These are phyloP conservation scores for Hymenoscyphus salicellus DNA, from an alignment of 2,329 filamentous ascomycete species.

Conservation along the genomic window DNA sequence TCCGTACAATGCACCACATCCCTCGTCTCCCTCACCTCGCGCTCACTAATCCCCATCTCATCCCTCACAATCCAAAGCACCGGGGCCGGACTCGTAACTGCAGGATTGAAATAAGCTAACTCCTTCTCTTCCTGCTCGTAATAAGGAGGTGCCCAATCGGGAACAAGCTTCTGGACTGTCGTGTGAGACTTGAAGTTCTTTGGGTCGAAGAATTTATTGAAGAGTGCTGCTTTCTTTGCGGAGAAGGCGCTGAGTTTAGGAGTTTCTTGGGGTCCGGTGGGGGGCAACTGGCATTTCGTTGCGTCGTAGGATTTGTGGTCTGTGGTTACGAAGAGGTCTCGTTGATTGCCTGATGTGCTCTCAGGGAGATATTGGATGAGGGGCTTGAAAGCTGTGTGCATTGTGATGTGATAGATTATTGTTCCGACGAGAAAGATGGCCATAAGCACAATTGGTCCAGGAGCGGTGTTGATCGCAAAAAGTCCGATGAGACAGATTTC, in stretches of 20 bases:
- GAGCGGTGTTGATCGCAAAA: conserved; percentile 66
- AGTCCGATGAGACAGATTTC: conserved; percentile 82
- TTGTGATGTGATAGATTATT: conserved; percentile 67
- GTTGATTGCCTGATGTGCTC: conserved; percentile 56
- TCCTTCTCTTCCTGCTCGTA: conserved; percentile 62
- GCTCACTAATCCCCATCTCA: conserved; percentile 66
- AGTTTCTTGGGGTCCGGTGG: conserved; percentile 29
- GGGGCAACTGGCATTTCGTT: conserved; percentile 20
- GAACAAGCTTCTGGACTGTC: conserved; percentile 65
- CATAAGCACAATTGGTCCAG: conserved; percentile 72
- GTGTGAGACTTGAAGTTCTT: conserved; percentile 71
- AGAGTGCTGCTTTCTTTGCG: conserved; percentile 49
- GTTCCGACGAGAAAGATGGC: conserved; percentile 71
- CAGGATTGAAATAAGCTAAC: conserved; percentile 71
- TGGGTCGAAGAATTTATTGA: conserved; percentile 69
- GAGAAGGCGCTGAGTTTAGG: conserved; percentile 15
- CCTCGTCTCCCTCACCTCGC: conserved; percentile 70
- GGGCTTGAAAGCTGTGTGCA: conserved; percentile 70
- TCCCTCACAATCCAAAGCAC: conserved; percentile 81
- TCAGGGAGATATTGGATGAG: conserved; percentile 74
- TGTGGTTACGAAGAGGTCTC: conserved; percentile 24
- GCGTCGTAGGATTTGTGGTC: conserved; percentile 24
- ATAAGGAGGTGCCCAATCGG: conserved; percentile 48
- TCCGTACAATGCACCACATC: conserved; percentile 77
- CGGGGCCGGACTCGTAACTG: conserved; percentile 58